Conservation (phyloP, 2,329 filamentous ascomycete genomes). For the Beauveria varroae region DNA sequence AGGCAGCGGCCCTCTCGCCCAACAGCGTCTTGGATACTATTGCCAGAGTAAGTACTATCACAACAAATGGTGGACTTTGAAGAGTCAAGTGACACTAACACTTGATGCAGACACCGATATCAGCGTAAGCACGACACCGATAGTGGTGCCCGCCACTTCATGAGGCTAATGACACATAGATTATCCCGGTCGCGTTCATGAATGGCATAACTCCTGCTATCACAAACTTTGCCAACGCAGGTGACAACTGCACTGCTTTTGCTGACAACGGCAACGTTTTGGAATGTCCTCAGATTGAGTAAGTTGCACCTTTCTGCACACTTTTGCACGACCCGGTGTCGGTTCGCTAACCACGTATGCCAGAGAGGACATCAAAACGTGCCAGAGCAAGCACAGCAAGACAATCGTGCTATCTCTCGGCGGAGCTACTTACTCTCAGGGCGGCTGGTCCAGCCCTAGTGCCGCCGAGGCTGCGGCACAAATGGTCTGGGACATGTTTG, state of each 20-base stretch:
- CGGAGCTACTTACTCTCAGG: constrained; percentile 62
- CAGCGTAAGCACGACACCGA: constrained; percentile 28
- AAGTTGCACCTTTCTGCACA: constrained; percentile 20
- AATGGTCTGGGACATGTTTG: constrained; percentile 64
- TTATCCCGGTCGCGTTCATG: constrained; percentile 59
- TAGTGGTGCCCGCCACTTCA: neutral
- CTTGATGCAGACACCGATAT: constrained; percentile 33
- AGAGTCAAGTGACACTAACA: constrained; percentile 13
- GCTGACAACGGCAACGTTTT: constrained; percentile 45
- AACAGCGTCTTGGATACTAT: constrained; percentile 50
- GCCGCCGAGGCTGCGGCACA: constrained; percentile 51
- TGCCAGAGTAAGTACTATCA: constrained; percentile 43
- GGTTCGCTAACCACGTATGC: neutral
- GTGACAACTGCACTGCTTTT: constrained; percentile 54
- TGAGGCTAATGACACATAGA: constrained; percentile 17
- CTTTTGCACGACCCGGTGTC: neutral
- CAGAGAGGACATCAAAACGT: constrained; percentile 46
- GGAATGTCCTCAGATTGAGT: constrained; percentile 59
- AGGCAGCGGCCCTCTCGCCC: constrained; percentile 34
- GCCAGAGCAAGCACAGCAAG: constrained; percentile 56
- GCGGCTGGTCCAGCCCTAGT: constrained; percentile 49
- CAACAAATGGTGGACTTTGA: no score
- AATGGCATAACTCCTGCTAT: constrained; percentile 46
- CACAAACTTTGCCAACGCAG: constrained; percentile 58
- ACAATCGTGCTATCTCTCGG: constrained; percentile 67